Evolutionary conservation across 1,139 yeast genomes (phyloP), one percentile per base, ranked within the genome.

Genomic region (Diutina neorugosa): DNA sequence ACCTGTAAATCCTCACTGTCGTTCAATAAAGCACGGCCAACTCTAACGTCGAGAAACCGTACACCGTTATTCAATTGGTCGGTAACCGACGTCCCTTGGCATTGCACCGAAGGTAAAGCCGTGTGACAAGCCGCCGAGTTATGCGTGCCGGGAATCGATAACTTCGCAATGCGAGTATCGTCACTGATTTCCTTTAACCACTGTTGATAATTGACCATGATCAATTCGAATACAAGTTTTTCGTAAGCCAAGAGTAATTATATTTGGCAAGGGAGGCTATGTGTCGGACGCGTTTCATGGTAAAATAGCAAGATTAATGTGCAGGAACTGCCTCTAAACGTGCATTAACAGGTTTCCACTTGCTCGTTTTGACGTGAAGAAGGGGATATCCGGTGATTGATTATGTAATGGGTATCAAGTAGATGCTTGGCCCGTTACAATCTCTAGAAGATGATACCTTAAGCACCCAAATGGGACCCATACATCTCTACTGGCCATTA

Each of bases 61-160:
- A 86, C 84, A 7, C 94, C 95, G 59, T 86, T 73, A 53, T 77
- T 69, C 68, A 86, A 76, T 67, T 86, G 95, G 2, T 77, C 78
- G 1, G 76, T 68, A 52, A 86, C 72, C 1, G 79, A 66, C 9
- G 72, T 79, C 20, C 82, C 87, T 65, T 86, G 95, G 65, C 95
- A 86, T 64, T 82, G 85, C 40, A 86, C 93, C 0, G 89, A 81
- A 20, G 93, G 93, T 53, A 85, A 71, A 0, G 93, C 85, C n/a
- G 78, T 69, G 65, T 84, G 83, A 61, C 79, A 80, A 11, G 94
- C 93, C 12, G 86, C 89, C 37, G 88, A 76, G 63, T 86, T 86
- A 69, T 86, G 95, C 18, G 94, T 85, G 16, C 94, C 95, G 5
- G 94, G 90, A 55, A 86, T 73, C 0, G 91, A 73, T 55, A 86